phyloP scores from a whole-genome alignment of 106 monocot genomes.

The Dendrobium nobile region DNA sequence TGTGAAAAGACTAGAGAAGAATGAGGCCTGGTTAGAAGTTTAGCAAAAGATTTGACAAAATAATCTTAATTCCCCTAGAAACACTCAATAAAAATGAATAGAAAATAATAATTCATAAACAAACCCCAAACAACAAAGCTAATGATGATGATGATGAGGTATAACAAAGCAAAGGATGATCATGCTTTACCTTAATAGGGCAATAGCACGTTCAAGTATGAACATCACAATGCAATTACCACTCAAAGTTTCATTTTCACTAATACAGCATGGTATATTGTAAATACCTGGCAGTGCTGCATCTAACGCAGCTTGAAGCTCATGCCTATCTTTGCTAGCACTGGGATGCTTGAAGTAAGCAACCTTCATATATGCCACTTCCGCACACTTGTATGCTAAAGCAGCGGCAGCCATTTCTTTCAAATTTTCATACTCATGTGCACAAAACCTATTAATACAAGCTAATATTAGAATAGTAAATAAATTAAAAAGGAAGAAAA shows the following conservation, averaged over 20 bases:
- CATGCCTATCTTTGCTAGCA: constrained; percentile 71
- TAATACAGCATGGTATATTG: neutral
- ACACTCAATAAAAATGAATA: neutral
- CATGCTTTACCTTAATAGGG: neutral
- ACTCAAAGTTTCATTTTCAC: neutral
- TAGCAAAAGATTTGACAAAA: neutral
- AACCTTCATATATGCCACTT: constrained; percentile 91
- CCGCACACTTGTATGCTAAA: constrained; percentile 92
- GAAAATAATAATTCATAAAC: neutral
- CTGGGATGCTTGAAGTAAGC: constrained; percentile 59
- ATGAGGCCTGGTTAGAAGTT: too few relatives aligned
- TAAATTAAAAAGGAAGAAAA: neutral
- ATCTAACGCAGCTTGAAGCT: constrained; percentile 46
- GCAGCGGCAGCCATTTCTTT: constrained; percentile 87
- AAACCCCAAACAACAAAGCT: neutral
- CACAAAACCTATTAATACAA: constrained; percentile 61
- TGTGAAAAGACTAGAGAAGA: too few relatives aligned
- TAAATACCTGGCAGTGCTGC: constrained; percentile 40
- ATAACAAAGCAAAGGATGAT: neutral
- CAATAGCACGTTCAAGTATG: neutral
- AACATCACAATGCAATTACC: neutral
- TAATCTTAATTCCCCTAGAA: neutral
- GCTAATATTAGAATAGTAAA: neutral
- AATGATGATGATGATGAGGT: neutral
- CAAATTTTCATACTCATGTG: constrained; percentile 65